phyloP scores from a whole-genome alignment of 768 basidiomycete species.

The Floccularia luteovirens region DNA sequence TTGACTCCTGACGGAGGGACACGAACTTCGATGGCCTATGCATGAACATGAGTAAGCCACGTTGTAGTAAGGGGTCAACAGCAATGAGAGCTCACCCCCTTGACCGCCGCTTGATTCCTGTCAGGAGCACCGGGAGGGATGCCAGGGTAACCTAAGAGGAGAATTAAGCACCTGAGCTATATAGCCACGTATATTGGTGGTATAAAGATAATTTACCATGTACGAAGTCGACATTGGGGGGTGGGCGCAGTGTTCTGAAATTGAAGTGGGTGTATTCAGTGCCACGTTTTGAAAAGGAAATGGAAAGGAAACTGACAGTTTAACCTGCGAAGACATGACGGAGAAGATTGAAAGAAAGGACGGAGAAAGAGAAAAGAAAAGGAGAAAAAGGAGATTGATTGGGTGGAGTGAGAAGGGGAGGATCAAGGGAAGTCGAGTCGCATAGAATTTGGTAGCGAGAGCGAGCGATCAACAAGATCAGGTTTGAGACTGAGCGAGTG shows the following conservation, averaged over 20 bases:
- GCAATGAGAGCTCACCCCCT: constrained; percentile 46
- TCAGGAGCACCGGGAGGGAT: constrained; percentile 68
- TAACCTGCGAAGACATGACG: constrained; percentile 19
- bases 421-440: background rate
- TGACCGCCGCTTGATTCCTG: constrained; percentile 76
- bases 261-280: constrained; percentile 2
- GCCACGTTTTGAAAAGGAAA: constrained; percentile 1
- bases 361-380: background rate
- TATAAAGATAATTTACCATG: constrained; percentile 42
- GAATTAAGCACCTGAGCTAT: background rate
- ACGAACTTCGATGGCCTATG: constrained; percentile 80
- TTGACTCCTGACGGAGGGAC: constrained; percentile 69
- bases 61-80: background rate
- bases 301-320: constrained; percentile 17
- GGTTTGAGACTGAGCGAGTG: no score
- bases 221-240: constrained; percentile 86
- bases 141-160: constrained; percentile 64
- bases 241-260: constrained; percentile 70
- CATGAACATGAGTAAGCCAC: constrained; percentile 4
- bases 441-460: background rate
- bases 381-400: background rate
- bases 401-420: background rate
- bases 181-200: constrained; percentile 3
- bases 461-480: no score
- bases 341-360: background rate